Evolutionary conservation across 352 stramenopile species (phyloP).

Genomic region (Pythium scleroteichum): DNA sequence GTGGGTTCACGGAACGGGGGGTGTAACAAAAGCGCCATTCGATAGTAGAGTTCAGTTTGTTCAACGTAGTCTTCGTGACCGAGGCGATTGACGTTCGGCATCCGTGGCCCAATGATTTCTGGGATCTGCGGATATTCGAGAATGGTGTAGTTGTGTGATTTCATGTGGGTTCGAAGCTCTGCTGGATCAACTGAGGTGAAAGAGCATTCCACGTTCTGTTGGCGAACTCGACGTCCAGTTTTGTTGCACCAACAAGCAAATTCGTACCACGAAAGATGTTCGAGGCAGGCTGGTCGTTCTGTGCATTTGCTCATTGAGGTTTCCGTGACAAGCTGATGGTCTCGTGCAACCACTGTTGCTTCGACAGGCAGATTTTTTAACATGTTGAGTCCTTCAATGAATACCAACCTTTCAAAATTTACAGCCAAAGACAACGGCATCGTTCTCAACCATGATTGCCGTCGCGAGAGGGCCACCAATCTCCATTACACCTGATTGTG

Average conservation of each 20-base stretch:
- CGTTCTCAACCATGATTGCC: slow-evolving; percentile 21
- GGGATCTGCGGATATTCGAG: slow-evolving; percentile 18
- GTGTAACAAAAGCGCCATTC: too few species aligned
- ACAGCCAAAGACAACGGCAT: slow-evolving; percentile 25
- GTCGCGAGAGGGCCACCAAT: slow-evolving; percentile 28
- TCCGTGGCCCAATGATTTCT: too few species aligned
- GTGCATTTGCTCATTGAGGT: slow-evolving; percentile 25
- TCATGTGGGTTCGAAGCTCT: slow-evolving; percentile 9
- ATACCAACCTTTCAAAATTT: slow-evolving; percentile 21
- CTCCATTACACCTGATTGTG: slow-evolving; percentile 26
- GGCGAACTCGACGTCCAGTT: neutral
- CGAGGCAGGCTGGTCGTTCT: slow-evolving; percentile 7
- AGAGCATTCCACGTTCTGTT: neutral
- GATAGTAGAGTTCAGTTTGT: too few species aligned
- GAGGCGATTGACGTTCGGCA: too few species aligned
- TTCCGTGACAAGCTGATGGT: slow-evolving; percentile 12
- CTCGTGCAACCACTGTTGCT: slow-evolving; percentile 10
- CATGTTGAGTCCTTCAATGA: slow-evolving; percentile 23
- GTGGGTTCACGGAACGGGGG: too few species aligned
- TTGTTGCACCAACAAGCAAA: slow-evolving; percentile 24
- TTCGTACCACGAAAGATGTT: slow-evolving; percentile 28
- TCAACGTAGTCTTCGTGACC: too few species aligned
- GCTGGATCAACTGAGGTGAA: neutral
- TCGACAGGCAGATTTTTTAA: slow-evolving; percentile 22
- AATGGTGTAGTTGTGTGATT: slow-evolving; percentile 5